Conservation (phyloP, 768 basidiomycete species). For the Pleurotus sapidus region DNA sequence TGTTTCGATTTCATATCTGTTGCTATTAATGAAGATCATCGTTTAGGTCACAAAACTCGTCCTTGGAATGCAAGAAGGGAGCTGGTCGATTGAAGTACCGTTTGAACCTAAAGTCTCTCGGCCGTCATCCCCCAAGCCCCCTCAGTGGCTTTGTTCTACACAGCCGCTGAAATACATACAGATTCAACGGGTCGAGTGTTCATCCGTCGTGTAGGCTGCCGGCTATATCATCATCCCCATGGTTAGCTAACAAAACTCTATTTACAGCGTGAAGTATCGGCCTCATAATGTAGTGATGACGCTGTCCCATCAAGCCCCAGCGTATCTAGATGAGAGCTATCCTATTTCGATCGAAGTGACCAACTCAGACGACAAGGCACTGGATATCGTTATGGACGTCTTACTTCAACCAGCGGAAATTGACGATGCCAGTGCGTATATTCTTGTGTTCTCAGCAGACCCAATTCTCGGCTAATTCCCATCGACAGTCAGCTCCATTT, state of each 20-base stretch:
- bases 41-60: slow-evolving; percentile 44
- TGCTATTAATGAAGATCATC: slow-evolving; percentile 13
- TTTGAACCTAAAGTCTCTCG: slow-evolving; percentile 40
- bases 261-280: slow-evolving; percentile 55
- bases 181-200: slow-evolving; percentile 42
- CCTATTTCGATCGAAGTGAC: slow-evolving; percentile 68
- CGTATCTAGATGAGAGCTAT: slow-evolving; percentile 80
- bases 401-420: slow-evolving; percentile 79
- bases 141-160: slow-evolving; percentile 58
- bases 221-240: not conserved
- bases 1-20: not conserved
- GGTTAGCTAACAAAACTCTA: not conserved
- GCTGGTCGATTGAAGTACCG: slow-evolving; percentile 68
- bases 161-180: slow-evolving; percentile 53
- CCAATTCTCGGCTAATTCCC: not conserved
- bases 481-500: slow-evolving; percentile 54
- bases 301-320: slow-evolving; percentile 61
- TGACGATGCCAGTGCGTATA: slow-evolving; percentile 61
- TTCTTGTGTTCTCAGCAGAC: not conserved
- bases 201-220: slow-evolving; percentile 38
- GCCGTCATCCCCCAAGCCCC: slow-evolving; percentile 25
- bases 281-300: slow-evolving; percentile 56
- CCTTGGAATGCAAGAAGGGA: slow-evolving; percentile 52
- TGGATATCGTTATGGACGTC: slow-evolving; percentile 71
- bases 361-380: slow-evolving; percentile 67